phyloP scores from a whole-genome alignment of 805 yeast species.

The Clavispora santaluciae region DNA sequence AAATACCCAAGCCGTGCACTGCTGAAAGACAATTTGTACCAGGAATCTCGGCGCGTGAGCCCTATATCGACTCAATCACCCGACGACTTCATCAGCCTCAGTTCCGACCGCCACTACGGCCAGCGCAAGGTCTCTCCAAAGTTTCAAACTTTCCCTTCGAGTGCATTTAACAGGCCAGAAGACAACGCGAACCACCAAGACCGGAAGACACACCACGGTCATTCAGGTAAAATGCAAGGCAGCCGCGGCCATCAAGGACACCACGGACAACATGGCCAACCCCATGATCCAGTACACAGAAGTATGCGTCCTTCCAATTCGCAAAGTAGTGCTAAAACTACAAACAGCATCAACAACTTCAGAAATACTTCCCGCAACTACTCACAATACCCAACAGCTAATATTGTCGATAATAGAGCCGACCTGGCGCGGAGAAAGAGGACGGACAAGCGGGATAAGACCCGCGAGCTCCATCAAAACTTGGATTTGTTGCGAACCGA shows the following conservation, averaged over 20 bases:
- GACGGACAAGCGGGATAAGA: conserved; percentile 17
- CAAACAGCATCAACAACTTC: too few species aligned
- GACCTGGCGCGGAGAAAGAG: background rate
- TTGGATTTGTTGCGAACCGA: conserved; percentile 37
- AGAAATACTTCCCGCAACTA: too few species aligned
- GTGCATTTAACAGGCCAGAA: too few species aligned
- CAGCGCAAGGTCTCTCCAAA: background rate
- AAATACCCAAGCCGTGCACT: background rate
- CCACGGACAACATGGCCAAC: too few species aligned
- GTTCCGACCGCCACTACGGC: background rate
- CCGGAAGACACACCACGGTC: too few species aligned
- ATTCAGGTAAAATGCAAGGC: too few species aligned
- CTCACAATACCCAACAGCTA: too few species aligned
- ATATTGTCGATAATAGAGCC: background rate
- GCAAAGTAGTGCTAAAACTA: background rate
- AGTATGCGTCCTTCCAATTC: background rate
- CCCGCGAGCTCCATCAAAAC: conserved; percentile 37
- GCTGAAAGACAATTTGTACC: background rate
- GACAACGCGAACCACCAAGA: background rate
- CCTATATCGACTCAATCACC: background rate
- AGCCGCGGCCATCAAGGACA: too few species aligned
- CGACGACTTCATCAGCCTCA: background rate
- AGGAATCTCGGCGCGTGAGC: background rate
- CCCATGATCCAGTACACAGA: too few species aligned
- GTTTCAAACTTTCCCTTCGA: too few species aligned